Percentiles rank a stretch among this genome's conserved stretches.
Conservation (phyloP, 768 basidiomycete genomes). For the Pulveroboletus sp. region DNA sequence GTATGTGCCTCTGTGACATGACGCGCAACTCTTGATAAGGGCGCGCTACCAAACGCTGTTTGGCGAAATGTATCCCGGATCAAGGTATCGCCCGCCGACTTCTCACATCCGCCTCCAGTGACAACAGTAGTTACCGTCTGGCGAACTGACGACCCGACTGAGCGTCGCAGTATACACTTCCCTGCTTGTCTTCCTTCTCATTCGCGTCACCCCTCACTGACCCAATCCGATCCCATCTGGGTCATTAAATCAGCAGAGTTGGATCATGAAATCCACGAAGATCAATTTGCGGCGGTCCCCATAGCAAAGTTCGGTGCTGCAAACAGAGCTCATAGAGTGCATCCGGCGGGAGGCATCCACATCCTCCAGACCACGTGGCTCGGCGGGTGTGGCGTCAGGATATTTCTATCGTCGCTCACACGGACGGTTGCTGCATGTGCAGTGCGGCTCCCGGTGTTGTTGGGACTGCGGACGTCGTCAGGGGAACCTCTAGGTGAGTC, state of each 20-base stretch:
- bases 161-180: conserved; percentile 60
- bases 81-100: conserved; percentile 55
- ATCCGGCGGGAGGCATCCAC: conserved; percentile 56
- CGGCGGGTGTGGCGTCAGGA: no score
- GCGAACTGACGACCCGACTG: conserved; percentile 40
- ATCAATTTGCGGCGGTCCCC: conserved; percentile 61
- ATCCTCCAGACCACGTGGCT: conserved; percentile 35
- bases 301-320: conserved; percentile 54
- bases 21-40: conserved; percentile 54
- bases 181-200: conserved; percentile 54
- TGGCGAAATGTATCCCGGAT: conserved; percentile 60
- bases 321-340: conserved; percentile 60
- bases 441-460: conserved; percentile 46
- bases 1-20: neutral
- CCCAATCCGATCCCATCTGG: conserved; percentile 38
- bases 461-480: conserved; percentile 51
- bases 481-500: conserved; percentile 53
- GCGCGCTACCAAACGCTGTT: conserved; percentile 80
- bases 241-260: conserved; percentile 69
- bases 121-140: conserved; percentile 9
- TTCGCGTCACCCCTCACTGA: conserved; percentile 70
- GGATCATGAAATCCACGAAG: conserved; percentile 81
- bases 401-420: conserved; percentile 6
- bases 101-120: conserved; percentile 33
- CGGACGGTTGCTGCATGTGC: conserved; percentile 32